Evolutionary conservation across 352 stramenopile genomes (phyloP).

Genomic region (Globisporangium viniferum): DNA sequence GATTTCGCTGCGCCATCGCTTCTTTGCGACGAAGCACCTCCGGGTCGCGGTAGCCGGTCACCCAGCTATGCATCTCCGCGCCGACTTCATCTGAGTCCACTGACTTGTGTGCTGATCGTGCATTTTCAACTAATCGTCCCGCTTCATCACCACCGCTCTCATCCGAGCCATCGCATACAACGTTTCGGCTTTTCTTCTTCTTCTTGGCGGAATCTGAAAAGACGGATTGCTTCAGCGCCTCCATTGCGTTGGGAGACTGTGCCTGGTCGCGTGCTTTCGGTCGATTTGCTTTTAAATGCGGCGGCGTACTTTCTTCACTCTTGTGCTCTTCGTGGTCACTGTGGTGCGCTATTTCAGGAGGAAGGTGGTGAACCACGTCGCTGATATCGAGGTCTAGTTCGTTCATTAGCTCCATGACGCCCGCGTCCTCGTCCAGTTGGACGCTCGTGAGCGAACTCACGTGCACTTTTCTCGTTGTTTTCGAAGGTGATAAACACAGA

Average conservation of each 20-base stretch:
- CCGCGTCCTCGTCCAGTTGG: slow-evolving; percentile 33
- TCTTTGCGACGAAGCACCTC: slow-evolving; percentile 60
- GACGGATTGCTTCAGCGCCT: slow-evolving; percentile 7
- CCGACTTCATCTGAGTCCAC: slow-evolving; percentile 23
- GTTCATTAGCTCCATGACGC: slow-evolving; percentile 48
- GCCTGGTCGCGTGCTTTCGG: neutral
- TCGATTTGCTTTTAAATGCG: slow-evolving; percentile 25
- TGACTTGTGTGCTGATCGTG: neutral
- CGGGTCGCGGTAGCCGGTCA: slow-evolving; percentile 46
- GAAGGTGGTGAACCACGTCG: slow-evolving; percentile 16
- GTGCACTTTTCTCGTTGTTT: neutral
- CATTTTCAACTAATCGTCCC: neutral
- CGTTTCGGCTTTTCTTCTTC: slow-evolving; percentile 10
- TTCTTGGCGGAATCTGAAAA: neutral
- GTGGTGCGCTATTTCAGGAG: slow-evolving; percentile 9
- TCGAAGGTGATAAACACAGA: neutral
- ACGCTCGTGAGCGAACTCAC: neutral
- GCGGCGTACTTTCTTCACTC: slow-evolving; percentile 50
- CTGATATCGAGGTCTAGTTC: slow-evolving; percentile 45
- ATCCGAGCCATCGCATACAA: slow-evolving; percentile 1
- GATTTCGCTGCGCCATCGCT: slow-evolving; percentile 38
- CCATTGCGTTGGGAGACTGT: neutral
- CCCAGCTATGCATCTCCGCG: slow-evolving; percentile 57
- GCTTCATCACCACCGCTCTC: neutral
- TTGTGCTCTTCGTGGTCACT: slow-evolving; percentile 37